These are phyloP conservation scores for Coniosporium tulheliwenetii DNA, from an alignment of 2,329 filamentous ascomycete genomes.

Conservation along the genomic window DNA sequence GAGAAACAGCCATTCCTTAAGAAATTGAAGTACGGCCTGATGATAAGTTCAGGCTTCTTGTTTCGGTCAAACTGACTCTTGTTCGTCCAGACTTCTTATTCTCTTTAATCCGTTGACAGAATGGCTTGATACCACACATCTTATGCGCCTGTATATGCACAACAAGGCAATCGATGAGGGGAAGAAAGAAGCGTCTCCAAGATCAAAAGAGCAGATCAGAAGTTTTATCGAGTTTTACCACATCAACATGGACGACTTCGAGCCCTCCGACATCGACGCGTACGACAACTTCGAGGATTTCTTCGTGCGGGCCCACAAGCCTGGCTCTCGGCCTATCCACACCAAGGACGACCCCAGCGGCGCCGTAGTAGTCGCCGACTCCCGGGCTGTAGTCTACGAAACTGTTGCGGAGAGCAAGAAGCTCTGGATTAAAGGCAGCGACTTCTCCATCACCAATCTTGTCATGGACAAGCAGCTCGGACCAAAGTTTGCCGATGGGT, in stretches of 20 bases:
- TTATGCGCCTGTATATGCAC: constrained; percentile 21
- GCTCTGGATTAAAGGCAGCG: constrained; percentile 32
- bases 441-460: constrained; percentile 26
- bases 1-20: too few species aligned
- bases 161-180: constrained; percentile 15
- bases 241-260: constrained; percentile 23
- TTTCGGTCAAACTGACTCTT: too few species aligned
- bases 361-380: constrained; percentile 20
- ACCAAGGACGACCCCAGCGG: constrained; percentile 10
- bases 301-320: constrained; percentile 19
- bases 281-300: constrained; percentile 24
- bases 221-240: constrained; percentile 20
- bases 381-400: constrained; percentile 20
- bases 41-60: too few species aligned
- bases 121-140: constrained; percentile 11
- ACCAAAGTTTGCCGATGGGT: constrained; percentile 16
- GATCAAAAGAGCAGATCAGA: constrained; percentile 19
- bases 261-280: constrained; percentile 16
- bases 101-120: constrained; percentile 1
- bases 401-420: constrained; percentile 16
- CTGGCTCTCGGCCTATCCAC: constrained; percentile 15
- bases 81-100: too few species aligned
- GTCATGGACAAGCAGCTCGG: constrained; percentile 18
- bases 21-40: too few species aligned
- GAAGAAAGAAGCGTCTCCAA: constrained; percentile 12